Conservation (phyloP, 805 yeast species). For the Yarrowia sp. region DNA sequence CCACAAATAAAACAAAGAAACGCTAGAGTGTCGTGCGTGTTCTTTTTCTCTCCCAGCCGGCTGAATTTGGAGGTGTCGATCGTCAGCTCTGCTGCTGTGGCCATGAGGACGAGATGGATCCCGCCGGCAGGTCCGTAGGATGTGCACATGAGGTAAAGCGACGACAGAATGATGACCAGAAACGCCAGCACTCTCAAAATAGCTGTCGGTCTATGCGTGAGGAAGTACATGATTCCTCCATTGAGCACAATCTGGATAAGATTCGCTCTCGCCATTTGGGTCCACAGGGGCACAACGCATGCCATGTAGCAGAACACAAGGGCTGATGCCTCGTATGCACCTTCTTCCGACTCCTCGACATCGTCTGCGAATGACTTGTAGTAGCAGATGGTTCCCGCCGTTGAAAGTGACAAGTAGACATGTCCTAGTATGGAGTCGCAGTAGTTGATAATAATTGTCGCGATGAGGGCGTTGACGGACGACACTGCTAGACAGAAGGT, state of each 20-base stretch:
- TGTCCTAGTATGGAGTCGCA: background rate
- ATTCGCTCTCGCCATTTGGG: background rate
- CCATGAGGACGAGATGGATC: background rate
- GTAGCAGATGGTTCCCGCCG: background rate
- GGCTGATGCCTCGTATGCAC: background rate
- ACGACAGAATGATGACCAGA: background rate
- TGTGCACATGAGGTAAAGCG: background rate
- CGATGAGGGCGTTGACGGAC: background rate
- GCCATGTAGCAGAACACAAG: constrained; percentile 3
- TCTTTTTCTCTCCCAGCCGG: background rate
- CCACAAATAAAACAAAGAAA: background rate
- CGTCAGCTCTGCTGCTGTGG: background rate
- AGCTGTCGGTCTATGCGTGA: background rate
- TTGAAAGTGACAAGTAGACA: background rate
- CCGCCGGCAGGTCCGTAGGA: background rate
- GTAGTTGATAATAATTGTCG: background rate
- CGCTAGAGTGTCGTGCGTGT: background rate
- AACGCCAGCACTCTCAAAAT: background rate
- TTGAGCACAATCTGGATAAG: background rate
- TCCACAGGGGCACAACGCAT: constrained; percentile 1
- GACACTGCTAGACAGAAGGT: background rate
- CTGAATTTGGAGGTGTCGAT: background rate
- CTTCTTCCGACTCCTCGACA: background rate
- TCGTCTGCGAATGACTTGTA: background rate
- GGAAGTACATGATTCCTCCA: background rate